Percentiles rank a stretch among this genome's conserved stretches.
Evolutionary conservation across 345 rosid species (phyloP).

Genomic region (Moricandia arvensis): DNA sequence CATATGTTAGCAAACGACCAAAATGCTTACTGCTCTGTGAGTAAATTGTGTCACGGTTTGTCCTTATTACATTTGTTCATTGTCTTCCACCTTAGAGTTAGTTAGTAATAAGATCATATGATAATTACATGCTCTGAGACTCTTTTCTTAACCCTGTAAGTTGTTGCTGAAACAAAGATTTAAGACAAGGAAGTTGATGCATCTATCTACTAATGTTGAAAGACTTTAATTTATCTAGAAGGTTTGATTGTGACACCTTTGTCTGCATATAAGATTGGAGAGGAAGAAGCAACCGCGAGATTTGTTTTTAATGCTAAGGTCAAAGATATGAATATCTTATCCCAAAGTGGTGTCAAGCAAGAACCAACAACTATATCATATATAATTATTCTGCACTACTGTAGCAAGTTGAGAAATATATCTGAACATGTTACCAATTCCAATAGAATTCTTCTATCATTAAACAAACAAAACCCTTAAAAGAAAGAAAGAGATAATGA

Average conservation of each 20-base stretch:
- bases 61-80: background rate
- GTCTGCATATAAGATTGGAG: background rate
- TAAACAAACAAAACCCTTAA: conserved; percentile 10
- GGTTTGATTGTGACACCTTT: background rate
- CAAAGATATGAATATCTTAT: background rate
- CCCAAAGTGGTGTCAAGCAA: background rate
- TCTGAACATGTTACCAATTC: conserved; percentile 29
- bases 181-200: background rate
- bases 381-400: background rate
- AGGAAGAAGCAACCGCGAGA: background rate
- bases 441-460: background rate
- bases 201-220: background rate
- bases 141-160: background rate
- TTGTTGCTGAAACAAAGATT: background rate
- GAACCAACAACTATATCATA: background rate
- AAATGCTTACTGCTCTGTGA: background rate
- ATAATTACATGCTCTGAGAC: background rate
- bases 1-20: background rate
- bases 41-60: background rate
- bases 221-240: background rate
- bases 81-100: background rate
- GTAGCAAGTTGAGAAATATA: background rate
- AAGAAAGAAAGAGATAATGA: background rate
- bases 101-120: background rate
- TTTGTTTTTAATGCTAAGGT: background rate